These are phyloP conservation scores for Colletotrichum lentis DNA, from an alignment of 2,329 filamentous ascomycete species.

Conservation along the genomic window DNA sequence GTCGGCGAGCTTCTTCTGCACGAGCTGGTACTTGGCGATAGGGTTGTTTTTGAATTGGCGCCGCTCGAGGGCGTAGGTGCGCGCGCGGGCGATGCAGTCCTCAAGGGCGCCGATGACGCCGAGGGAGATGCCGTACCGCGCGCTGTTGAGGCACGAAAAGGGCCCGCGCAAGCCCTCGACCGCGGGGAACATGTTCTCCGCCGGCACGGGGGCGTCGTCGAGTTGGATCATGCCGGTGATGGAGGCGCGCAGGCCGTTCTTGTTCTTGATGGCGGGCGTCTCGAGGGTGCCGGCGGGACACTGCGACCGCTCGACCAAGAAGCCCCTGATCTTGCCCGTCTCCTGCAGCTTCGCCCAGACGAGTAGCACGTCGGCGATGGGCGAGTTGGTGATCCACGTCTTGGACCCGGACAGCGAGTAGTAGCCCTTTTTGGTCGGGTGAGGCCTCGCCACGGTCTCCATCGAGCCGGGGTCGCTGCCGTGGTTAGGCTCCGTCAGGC, in stretches of 20 bases:
- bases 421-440: conserved; percentile 84
- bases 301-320: conserved; percentile 83
- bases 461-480: conserved; percentile 91
- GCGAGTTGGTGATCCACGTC: conserved; percentile 96
- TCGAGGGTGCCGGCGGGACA: conserved; percentile 89
- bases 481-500: conserved; percentile 91
- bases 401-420: conserved; percentile 82
- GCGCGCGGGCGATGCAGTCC: conserved; percentile 82
- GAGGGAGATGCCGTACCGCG: conserved; percentile 91
- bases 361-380: conserved; percentile 83
- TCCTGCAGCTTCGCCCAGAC: conserved; percentile 94
- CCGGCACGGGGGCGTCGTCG: conserved; percentile 86
- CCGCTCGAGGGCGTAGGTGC: conserved; percentile 88
- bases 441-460: conserved; percentile 85
- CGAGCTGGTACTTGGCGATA: conserved; percentile 92
- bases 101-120: conserved; percentile 94
- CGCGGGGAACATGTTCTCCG: conserved; percentile 92
- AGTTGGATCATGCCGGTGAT: conserved; percentile 98
- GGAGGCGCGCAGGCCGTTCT: conserved; percentile 90
- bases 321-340: conserved; percentile 93
- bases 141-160: conserved; percentile 93
- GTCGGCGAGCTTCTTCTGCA: conserved; percentile 98
- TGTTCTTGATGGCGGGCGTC: conserved; percentile 92
- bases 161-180: conserved; percentile 88
- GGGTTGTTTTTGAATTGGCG: conserved; percentile 97